Base-by-base conservation (phyloP, 345 rosid genomes). In the Euphorbia tirucalli region DNA sequence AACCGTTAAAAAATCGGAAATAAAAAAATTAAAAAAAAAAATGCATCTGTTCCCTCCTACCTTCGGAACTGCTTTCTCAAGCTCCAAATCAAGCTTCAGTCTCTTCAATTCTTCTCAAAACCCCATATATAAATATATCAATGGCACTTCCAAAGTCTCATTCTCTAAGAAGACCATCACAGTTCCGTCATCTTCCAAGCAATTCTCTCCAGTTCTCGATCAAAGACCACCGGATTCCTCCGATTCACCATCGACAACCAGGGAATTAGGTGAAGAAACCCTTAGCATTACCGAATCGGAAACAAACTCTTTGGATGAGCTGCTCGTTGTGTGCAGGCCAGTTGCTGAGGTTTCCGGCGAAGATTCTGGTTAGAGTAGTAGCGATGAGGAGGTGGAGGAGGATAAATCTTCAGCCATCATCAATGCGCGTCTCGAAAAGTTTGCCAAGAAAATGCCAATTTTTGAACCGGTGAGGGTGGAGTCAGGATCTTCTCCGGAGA, bases 401-500 rank as follows among this genome's bases (percentile, higher is more conserved):
- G 61, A 30, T 41, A 79, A 66, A 9, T 84, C 90, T 9, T 74
- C 83, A 48, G 83, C 79, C 19, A 80, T 75, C 70, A 73, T 89
- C 11, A 93, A 90, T 56, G 89, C 84, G 0, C 80, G 90, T 44
- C 87, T 95, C 11, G 83, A 78, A 48, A 77, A 88, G 61, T 86
- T 92, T 18, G 97, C 97, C 1, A 88, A 88, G 87, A 92, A 88
- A 83, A 79, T 95, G 89, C 93, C 91, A 13, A 86, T 95, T 28
- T 95, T 95, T 75, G 99, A 95, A 78, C 97, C 99, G 1, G 82
- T 74, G 84, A 84, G 92, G 70, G 78, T 83, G 66, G 89, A 71
- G 59, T 69, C 84, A 4, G 82, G 11, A 24, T 46, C 76, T 25
- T 67, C 90, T 54, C 83, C 59, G 46, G 88, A 66, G 82, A 87